A percentile compares a stretch with the other conserved stretches of the same genome.
Conservation (phyloP, 208 protist species). For the Vickermania ingenoplastis region DNA sequence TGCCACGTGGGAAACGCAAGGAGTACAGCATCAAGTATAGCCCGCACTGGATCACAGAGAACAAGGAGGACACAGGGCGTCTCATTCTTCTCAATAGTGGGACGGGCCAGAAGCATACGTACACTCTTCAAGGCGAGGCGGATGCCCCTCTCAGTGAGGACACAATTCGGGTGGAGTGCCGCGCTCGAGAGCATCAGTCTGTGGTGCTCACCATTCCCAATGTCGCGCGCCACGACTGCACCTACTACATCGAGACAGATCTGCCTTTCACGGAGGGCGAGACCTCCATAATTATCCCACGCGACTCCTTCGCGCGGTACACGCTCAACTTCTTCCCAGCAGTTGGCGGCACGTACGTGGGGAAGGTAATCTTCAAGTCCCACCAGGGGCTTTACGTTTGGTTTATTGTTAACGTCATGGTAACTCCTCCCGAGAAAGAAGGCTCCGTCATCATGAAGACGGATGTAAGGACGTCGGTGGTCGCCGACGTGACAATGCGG, state of each 20-base stretch:
- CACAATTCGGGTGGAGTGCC: constrained; percentile 63
- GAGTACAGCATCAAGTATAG: constrained; percentile 85
- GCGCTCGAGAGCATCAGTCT: constrained; percentile 48
- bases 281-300: constrained; percentile 38
- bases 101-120: constrained; percentile 81
- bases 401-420: constrained; percentile 82
- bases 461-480: constrained; percentile 70
- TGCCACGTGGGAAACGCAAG: constrained; percentile 48
- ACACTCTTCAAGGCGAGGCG: constrained; percentile 72
- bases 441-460: constrained; percentile 68
- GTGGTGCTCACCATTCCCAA: constrained; percentile 69
- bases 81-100: constrained; percentile 78
- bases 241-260: constrained; percentile 81
- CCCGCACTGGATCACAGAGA: constrained; percentile 61
- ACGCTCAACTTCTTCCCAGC: constrained; percentile 59
- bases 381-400: constrained; percentile 82
- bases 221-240: constrained; percentile 45
- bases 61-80: constrained; percentile 39
- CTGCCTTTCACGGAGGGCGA: constrained; percentile 72
- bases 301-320: constrained; percentile 52
- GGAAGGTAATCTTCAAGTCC: constrained; percentile 76
- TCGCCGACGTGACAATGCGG: constrained; percentile 73
- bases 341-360: constrained; percentile 72
- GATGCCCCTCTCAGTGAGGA: constrained; percentile 87
- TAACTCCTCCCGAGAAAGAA: constrained; percentile 81